Evolutionary conservation across 1,284 basidiomycete species (phyloP).

Genomic region (Cryptococcus sp.): DNA sequence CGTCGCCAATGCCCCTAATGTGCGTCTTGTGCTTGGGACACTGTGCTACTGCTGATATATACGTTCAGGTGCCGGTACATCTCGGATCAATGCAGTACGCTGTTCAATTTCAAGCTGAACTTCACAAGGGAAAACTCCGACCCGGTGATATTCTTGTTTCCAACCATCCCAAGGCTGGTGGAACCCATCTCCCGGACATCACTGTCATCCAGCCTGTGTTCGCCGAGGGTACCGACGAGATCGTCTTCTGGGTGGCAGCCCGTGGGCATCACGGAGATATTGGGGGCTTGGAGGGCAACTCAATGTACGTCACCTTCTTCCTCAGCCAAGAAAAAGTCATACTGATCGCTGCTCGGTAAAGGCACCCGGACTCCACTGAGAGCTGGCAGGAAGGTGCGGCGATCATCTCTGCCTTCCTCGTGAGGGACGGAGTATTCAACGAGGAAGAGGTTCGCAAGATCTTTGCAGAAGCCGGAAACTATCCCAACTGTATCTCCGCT

Average conservation of each 20-base stretch:
- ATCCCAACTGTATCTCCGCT: constrained; percentile 9
- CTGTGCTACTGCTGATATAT: too few species aligned
- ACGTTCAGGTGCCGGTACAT: constrained; percentile 24
- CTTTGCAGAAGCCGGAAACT: constrained; percentile 63
- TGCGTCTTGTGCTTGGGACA: too few species aligned
- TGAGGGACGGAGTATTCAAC: constrained; percentile 44
- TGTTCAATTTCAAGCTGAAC: constrained; percentile 38
- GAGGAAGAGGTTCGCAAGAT: constrained; percentile 70
- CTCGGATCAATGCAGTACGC: constrained; percentile 46
- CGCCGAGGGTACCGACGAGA: constrained; percentile 27
- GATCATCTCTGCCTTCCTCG: constrained; percentile 59
- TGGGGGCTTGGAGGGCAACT: constrained; percentile 34
- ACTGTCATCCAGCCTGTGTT: constrained; percentile 52
- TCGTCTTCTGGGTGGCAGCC: constrained; percentile 48
- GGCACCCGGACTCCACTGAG: constrained; percentile 53
- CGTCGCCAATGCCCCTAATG: constrained; percentile 53
- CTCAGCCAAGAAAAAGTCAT: constrained; percentile 8
- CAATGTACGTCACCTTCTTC: not conserved
- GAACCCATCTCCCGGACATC: constrained; percentile 57
- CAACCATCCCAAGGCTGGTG: constrained; percentile 57
- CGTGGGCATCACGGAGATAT: constrained; percentile 55
- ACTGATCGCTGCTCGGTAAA: constrained; percentile 47
- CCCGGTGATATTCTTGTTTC: constrained; percentile 56
- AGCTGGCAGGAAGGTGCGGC: constrained; percentile 56
- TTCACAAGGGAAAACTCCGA: constrained; percentile 35